Base-by-base conservation (phyloP, 1,284 basidiomycete genomes). In the Ceratobasidium sp. region DNA sequence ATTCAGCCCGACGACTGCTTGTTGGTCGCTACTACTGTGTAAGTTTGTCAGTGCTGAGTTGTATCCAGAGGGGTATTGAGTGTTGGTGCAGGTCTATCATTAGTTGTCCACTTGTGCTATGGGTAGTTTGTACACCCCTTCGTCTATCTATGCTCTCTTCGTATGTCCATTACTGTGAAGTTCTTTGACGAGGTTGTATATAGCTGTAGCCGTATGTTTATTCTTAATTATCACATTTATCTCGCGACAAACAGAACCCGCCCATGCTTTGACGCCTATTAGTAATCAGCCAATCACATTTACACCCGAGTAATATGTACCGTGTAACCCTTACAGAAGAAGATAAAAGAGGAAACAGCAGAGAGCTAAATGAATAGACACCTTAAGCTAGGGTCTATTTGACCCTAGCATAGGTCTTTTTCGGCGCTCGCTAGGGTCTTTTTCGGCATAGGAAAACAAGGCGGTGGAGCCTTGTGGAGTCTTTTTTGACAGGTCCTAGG, bases 161-260 rank as follows among this genome's bases (percentile, higher is more conserved):
- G 33, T 33, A 33, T 33, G 4, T 33, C 33, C 33, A 33, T 33
- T 33, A 33, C 33, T 33, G 33, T 33, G 4, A 33, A 33, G 4
- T 33, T 33, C 1, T 33, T 33, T 33, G 33, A 4, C 33, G 33
- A 4, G 33, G 33, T 40, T 20, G 26, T 40, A 39, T 40, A 20
- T 10, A 33, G 26, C 15, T 33, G 61, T 64, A 20, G 28, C 20
- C 44, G 39, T 64, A n/a, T 64, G 6, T n/a, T 64, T 64, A 64
- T 64, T 10, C 40, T 44, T 23, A 51, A 51, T 15, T 51, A 51
- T 20, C 15, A 15, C 18, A 18, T n/a, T 64, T 44, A 7, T 33
- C 23, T 44, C 39, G 61, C 6, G 40, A 64, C 61, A 64, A 64
- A 64, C 61, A 64, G 12, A 64, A n/a, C 61, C 40, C 42, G 40